Percentiles rank a stretch among this genome's conserved stretches.
phyloP scores from a whole-genome alignment of 75 land plant species.

The Picea sitchensis region DNA sequence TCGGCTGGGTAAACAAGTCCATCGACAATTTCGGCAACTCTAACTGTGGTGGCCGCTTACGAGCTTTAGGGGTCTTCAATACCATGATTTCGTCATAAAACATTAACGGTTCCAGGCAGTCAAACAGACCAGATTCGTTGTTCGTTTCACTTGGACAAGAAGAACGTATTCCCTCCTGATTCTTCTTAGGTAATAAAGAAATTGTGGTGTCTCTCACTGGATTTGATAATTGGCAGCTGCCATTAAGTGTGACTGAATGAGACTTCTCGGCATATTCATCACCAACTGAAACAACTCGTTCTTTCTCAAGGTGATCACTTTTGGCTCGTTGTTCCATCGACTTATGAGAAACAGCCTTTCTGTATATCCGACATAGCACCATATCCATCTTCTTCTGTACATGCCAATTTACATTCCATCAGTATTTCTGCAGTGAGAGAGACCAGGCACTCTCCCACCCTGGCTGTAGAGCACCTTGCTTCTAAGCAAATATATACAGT shows the following conservation, averaged over 20 bases:
- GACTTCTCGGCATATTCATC: neutral
- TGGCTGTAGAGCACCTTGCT: too few species aligned
- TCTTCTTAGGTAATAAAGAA: neutral
- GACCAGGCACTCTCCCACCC: neutral
- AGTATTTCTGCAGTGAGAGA: neutral
- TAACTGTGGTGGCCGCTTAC: too few species aligned
- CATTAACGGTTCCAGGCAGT: too few species aligned
- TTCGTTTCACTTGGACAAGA: too few species aligned
- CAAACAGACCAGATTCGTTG: too few species aligned
- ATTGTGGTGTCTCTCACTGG: neutral
- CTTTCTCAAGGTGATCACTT: neutral
- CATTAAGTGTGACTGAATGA: neutral
- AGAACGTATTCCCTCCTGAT: too few species aligned
- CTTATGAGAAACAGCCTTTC: slow-evolving; percentile 58
- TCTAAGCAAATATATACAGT: too few species aligned
- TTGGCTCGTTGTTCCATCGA: slow-evolving; percentile 36
- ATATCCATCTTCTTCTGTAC: slow-evolving; percentile 28
- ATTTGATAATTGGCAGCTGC: neutral
- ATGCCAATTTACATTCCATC: neutral
- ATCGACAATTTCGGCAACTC: too few species aligned
- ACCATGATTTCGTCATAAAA: too few species aligned
- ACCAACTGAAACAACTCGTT: neutral
- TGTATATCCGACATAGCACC: slow-evolving; percentile 57
- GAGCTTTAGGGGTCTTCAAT: too few species aligned
- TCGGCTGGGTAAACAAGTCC: too few species aligned